Evolutionary conservation across 495 filamentous ascomycete species (phyloP).

Genomic region (Hypoxylon lenormandii): DNA sequence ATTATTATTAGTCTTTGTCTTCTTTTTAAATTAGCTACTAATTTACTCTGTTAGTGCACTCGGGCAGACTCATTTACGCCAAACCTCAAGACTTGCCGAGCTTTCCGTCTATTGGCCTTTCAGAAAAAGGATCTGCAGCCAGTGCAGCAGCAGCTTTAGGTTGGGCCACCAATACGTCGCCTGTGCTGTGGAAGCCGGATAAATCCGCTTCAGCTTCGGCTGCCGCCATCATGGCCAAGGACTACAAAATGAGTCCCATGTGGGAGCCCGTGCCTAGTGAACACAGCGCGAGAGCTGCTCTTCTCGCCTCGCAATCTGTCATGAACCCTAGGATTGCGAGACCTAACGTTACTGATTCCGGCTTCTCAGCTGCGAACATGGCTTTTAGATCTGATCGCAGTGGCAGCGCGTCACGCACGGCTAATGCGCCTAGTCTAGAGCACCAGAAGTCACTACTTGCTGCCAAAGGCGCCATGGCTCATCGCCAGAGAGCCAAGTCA

Average conservation of each 20-base stretch:
- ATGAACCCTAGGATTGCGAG: slow-evolving; percentile 61
- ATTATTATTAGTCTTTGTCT: background rate
- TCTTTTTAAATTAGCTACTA: slow-evolving; percentile 30
- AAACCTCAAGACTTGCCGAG: slow-evolving; percentile 74
- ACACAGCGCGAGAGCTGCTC: slow-evolving; percentile 77
- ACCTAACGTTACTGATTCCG: slow-evolving; percentile 55
- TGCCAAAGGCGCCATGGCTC: slow-evolving; percentile 78
- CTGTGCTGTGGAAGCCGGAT: slow-evolving; percentile 71
- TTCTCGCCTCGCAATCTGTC: slow-evolving; percentile 73
- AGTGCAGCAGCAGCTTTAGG: slow-evolving; percentile 78
- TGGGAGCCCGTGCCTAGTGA: slow-evolving; percentile 67
- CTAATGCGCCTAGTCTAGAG: slow-evolving; percentile 35
- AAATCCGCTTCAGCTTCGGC: slow-evolving; percentile 70
- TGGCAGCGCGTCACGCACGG: slow-evolving; percentile 21
- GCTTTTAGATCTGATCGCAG: slow-evolving; percentile 58
- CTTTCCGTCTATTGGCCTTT: slow-evolving; percentile 73
- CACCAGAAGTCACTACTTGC: slow-evolving; percentile 73
- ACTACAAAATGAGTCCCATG: slow-evolving; percentile 70
- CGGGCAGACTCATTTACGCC: slow-evolving; percentile 74
- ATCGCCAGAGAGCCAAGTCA: slow-evolving; percentile 74
- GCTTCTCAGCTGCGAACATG: slow-evolving; percentile 70
- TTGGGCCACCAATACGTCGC: slow-evolving; percentile 72
- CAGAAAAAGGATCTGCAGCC: slow-evolving; percentile 72
- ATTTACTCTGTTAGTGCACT: slow-evolving; percentile 48
- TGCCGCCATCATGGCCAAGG: slow-evolving; percentile 75